phyloP scores from a whole-genome alignment of 257 asterid species.

The Penstemon eatonii region DNA sequence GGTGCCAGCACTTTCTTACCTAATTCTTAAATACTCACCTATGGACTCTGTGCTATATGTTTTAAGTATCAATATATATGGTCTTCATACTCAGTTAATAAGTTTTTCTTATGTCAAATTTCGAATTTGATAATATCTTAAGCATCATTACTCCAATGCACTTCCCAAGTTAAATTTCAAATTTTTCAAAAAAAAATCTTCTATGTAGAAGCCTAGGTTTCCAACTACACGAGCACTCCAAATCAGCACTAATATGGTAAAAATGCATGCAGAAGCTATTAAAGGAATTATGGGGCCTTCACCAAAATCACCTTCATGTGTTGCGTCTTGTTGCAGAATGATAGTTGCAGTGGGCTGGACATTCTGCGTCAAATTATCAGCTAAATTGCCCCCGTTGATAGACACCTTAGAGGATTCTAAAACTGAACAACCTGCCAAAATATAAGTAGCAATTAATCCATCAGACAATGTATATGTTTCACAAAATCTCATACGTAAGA shows the following conservation, averaged over 20 bases:
- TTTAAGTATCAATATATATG: too few relatives aligned
- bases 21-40: too few relatives aligned
- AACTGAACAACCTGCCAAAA: conserved; percentile 33
- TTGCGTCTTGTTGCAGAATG: too few relatives aligned
- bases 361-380: too few relatives aligned
- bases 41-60: too few relatives aligned
- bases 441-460: neutral
- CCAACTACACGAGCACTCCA: conserved; percentile 8
- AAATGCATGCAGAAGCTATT: neutral
- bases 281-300: neutral
- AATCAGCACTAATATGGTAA: neutral
- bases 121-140: neutral
- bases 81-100: too few relatives aligned
- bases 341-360: too few relatives aligned
- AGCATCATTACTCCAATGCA: neutral
- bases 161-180: neutral
- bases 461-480: too few relatives aligned
- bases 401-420: conserved; percentile 29
- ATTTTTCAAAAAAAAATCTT: neutral
- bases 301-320: conserved; percentile 47
- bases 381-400: conserved; percentile 22
- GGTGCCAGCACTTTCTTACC: too few relatives aligned
- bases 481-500: too few relatives aligned
- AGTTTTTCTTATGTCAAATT: neutral
- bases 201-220: neutral